Base-by-base conservation (phyloP, 2,329 filamentous ascomycete species). In the Aureobasidium subglaciale region DNA sequence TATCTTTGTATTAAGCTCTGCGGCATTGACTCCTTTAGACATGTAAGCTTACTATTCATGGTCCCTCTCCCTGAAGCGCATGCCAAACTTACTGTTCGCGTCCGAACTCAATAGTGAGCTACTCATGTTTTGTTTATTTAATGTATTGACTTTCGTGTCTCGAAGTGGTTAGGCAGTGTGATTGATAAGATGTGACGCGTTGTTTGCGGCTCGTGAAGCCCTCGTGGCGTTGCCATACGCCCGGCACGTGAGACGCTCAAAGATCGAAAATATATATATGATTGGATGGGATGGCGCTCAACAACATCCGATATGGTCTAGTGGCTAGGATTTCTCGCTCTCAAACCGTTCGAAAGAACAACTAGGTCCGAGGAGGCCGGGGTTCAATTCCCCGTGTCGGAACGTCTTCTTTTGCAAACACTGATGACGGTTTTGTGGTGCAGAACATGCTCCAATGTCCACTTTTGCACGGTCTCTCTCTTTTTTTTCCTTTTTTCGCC, bases 141-240 rank as follows among this genome's bases (percentile, higher is more conserved):
- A 25, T 32, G 16, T 9, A 20, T 45, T 32, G n/a, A 18, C 25
- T 18, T 27, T 3, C 20, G 20, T 41, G n/a, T 15, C 35, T 38
- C 35, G 16, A 38, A 5, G 35, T 13, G 16, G 37, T 38, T 41
- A 27, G 41, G 11, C n/a, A 16, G 10, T 9, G 27, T 10, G 16
- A 18, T 30, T 45, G 41, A 43, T 45, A 15, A 45, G 42, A 45
- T 45, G 42, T 45, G 25, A 20, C 42, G 42, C 27, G 42, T 30
- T 10, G 42, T 16, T 45, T 25, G 16, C 24, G 27, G 8, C 1
- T 27, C 5, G 22, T n/a, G 15, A 4, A n/a, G 22, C 13, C 16
- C 35, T 20, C 16, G 35, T 11, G 8, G 13, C 4, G 4, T 30
- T 13, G 13, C 27, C 27, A 5, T 30, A 30, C 29, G 29, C 13